phyloP scores from a whole-genome alignment of 495 filamentous ascomycete genomes.

The Hypoxylon cercidicola region DNA sequence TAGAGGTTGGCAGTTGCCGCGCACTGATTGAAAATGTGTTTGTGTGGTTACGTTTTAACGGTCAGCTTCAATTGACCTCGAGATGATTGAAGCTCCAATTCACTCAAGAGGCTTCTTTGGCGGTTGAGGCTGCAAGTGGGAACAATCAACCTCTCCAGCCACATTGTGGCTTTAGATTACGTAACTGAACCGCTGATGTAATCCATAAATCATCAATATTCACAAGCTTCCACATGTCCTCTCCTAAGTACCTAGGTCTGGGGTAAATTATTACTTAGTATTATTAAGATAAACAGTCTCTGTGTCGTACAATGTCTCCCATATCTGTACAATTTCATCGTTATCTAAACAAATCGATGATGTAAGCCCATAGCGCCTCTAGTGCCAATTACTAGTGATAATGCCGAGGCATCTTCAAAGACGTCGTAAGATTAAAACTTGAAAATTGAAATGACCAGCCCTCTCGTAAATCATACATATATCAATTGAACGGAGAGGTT shows the following conservation, averaged over 20 bases:
- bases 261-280: too few species aligned
- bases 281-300: too few species aligned
- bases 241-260: too few species aligned
- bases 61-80: constrained; percentile 17
- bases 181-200: not conserved
- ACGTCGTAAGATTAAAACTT: constrained; percentile 6
- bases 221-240: too few species aligned
- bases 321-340: too few species aligned
- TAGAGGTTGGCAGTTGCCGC: constrained; percentile 25
- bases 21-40: constrained; percentile 12
- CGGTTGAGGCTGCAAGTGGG: constrained; percentile 26
- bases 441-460: not conserved
- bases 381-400: constrained; percentile 15
- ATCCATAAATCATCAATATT: too few species aligned
- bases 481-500: too few species aligned
- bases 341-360: constrained; percentile 14
- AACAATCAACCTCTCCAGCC: constrained; percentile 6
- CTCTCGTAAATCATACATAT: not conserved
- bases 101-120: constrained; percentile 10
- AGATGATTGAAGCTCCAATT: constrained; percentile 34
- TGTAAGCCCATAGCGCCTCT: constrained; percentile 14
- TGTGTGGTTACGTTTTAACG: constrained; percentile 20
- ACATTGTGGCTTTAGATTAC: constrained; percentile 20
- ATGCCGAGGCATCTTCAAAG: constrained; percentile 26
- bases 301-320: too few species aligned